A percentile compares a stretch with the other conserved stretches of the same genome.
phyloP scores from a whole-genome alignment of 73 alveolate genomes.

The Paramecium pentaurelia region DNA sequence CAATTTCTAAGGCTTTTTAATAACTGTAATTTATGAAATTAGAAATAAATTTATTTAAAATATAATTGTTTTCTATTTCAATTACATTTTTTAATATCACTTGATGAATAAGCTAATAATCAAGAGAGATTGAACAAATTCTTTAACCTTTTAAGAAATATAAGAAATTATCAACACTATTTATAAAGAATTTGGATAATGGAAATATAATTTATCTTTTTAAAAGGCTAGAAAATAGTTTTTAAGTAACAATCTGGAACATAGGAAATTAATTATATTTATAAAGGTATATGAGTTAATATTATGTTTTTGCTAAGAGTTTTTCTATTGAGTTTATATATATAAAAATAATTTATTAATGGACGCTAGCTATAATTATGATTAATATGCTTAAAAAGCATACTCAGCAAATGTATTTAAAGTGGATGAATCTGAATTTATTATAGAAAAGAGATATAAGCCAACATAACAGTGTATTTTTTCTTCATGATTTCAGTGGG shows the following conservation, averaged over 20 bases:
- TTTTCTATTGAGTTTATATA: neutral
- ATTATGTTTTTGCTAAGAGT: neutral
- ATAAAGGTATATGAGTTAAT: neutral
- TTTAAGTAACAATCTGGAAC: neutral
- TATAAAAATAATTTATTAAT: neutral
- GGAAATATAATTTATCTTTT: neutral
- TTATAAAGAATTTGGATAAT: no score
- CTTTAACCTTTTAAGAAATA: neutral
- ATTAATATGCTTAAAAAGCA: neutral
- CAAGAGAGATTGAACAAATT: neutral
- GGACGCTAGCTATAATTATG: conserved; percentile 19
- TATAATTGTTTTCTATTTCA: neutral
- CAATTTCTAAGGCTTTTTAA: neutral
- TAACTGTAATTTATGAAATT: neutral
- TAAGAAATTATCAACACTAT: neutral
- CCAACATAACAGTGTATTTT: conserved; percentile 40
- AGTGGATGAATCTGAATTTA: conserved; percentile 44
- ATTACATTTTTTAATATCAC: neutral
- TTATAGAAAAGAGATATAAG: conserved; percentile 25
- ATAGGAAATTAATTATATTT: neutral
- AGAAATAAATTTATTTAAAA: no score
- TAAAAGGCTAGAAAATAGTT: neutral
- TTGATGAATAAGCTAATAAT: neutral
- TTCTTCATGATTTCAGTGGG: conserved; percentile 51
- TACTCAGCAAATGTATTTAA: conserved; percentile 33